These are phyloP conservation scores for Fusarium bulbicola DNA, from an alignment of 2,329 filamentous ascomycete genomes.

Conservation along the genomic window DNA sequence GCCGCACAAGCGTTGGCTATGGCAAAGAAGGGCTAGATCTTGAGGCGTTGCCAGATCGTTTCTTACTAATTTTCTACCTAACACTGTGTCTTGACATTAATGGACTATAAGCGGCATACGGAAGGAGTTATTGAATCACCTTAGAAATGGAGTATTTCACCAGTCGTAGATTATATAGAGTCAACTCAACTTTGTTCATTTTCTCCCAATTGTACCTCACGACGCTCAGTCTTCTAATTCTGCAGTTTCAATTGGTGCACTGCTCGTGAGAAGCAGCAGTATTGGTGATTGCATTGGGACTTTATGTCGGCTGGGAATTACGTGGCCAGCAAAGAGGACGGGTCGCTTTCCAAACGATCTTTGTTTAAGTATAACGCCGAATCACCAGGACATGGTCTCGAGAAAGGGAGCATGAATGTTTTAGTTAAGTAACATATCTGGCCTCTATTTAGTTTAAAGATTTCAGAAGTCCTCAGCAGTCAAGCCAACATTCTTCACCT, in stretches of 20 bases:
- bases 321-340: no score
- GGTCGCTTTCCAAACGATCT: no score
- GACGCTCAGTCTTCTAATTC: fast-evolving
- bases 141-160: not conserved
- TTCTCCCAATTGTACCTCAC: not conserved
- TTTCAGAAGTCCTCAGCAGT: slow-evolving; percentile 37
- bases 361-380: no score
- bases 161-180: not conserved
- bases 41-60: not conserved
- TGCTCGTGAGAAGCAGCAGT: not conserved
- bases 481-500: slow-evolving; percentile 61
- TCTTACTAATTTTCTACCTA: not conserved
- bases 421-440: fast-evolving
- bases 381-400: fast-evolving
- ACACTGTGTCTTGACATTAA: not conserved
- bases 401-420: no score
- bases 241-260: not conserved
- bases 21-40: not conserved
- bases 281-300: no score
- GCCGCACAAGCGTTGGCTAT: slow-evolving; percentile 24
- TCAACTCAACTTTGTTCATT: not conserved
- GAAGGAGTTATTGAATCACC: not conserved
- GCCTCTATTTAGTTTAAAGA: no score
- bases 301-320: no score
- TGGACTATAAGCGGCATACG: not conserved